phyloP scores from a whole-genome alignment of 2,329 filamentous ascomycete species.

The Chrysoporthe austroafricana region DNA sequence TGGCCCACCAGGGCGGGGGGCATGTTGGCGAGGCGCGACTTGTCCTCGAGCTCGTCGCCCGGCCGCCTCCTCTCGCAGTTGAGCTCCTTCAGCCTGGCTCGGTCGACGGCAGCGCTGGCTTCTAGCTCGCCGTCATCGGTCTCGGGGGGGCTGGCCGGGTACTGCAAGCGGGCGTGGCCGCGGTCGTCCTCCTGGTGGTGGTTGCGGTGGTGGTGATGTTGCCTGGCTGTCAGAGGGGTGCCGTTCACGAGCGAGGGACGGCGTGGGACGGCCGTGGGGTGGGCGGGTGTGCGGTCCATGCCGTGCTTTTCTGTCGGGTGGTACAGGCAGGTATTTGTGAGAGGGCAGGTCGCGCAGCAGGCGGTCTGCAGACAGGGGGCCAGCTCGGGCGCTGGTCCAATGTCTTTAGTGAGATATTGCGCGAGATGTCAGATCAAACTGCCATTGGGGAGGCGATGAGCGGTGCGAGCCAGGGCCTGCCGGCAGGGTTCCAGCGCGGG shows the following conservation, averaged over 20 bases:
- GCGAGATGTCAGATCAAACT: slow-evolving; percentile 21
- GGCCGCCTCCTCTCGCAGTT: slow-evolving; percentile 57
- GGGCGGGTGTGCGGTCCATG: slow-evolving; percentile 28
- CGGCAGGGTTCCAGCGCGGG: slow-evolving; percentile 2
- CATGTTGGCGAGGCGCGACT: slow-evolving; percentile 58
- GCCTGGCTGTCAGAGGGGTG: slow-evolving; percentile 9
- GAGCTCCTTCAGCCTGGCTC: slow-evolving; percentile 37
- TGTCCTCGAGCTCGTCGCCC: slow-evolving; percentile 54
- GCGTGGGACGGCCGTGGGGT: slow-evolving; percentile 20
- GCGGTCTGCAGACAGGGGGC: slow-evolving; percentile 11
- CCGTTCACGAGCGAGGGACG: slow-evolving; percentile 23
- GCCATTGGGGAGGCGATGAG: slow-evolving; percentile 25
- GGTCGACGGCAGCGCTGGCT: slow-evolving; percentile 14
- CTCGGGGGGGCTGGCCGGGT: slow-evolving; percentile 29
- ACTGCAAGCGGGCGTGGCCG: slow-evolving; percentile 17
- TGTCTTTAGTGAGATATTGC: slow-evolving; percentile 21
- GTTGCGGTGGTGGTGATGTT: slow-evolving; percentile 12
- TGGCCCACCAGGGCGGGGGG: slow-evolving; percentile 71
- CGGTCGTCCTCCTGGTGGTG: not conserved
- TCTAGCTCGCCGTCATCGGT: slow-evolving; percentile 34
- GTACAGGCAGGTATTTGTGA: slow-evolving; percentile 14
- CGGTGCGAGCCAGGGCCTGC: slow-evolving; percentile 8
- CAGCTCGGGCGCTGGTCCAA: slow-evolving; percentile 19
- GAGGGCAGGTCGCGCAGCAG: slow-evolving; percentile 14
- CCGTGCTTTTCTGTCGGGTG: not conserved